phyloP scores from a whole-genome alignment of 768 basidiomycete species.

The Tricholoma hemisulphureum region DNA sequence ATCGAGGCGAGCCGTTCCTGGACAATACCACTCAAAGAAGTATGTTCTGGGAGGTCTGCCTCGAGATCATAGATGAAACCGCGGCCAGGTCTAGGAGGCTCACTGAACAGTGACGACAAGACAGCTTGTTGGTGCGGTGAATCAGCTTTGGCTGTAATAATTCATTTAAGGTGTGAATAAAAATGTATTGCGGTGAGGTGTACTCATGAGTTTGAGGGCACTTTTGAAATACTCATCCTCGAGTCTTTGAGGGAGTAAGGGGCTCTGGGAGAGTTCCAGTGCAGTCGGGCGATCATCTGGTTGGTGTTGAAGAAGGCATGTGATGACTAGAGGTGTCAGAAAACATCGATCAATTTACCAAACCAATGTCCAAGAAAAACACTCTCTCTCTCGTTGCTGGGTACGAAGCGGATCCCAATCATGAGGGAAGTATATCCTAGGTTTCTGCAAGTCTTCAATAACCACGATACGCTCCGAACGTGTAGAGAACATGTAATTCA shows the following conservation, averaged over 20 bases:
- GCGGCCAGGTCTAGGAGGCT: constrained; percentile 61
- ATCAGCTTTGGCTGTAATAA: constrained; percentile 62
- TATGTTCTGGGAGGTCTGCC: constrained; percentile 64
- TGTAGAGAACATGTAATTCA: constrained; percentile 85
- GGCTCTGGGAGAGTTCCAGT: constrained; percentile 77
- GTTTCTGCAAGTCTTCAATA: constrained; percentile 73
- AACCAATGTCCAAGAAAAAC: background rate
- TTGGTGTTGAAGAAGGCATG: constrained; percentile 78
- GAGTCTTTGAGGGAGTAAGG: constrained; percentile 68
- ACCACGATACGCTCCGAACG: constrained; percentile 82
- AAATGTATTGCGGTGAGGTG: constrained; percentile 19
- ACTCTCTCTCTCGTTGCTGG: constrained; percentile 69
- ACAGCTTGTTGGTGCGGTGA: constrained; percentile 80
- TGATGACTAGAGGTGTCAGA: constrained; percentile 54
- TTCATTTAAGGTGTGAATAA: background rate
- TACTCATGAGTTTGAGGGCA: constrained; percentile 73
- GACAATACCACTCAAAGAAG: constrained; percentile 70
- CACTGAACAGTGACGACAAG: constrained; percentile 74
- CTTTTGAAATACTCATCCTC: constrained; percentile 88
- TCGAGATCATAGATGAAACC: constrained; percentile 75
- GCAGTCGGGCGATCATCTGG: constrained; percentile 77
- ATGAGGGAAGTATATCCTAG: constrained; percentile 69
- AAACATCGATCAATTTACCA: background rate
- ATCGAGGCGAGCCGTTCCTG: constrained; percentile 73
- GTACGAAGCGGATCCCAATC: constrained; percentile 64